Evolutionary conservation across 768 basidiomycete species (phyloP).

Genomic region (Leccinum rimulosum): DNA sequence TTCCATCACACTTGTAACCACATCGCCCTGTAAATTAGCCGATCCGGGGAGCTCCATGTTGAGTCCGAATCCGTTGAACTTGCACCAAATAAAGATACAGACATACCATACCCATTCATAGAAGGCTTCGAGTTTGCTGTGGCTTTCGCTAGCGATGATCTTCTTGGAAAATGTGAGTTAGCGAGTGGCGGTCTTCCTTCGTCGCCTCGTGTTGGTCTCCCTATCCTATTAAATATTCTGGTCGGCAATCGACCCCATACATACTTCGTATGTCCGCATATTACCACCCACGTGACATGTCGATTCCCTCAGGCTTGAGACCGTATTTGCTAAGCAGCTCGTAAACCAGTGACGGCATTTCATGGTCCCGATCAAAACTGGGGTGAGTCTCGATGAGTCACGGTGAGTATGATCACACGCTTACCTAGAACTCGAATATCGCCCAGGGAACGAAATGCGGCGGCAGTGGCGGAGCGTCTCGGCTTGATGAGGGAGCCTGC

Average conservation of each 20-base stretch:
- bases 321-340: neutral
- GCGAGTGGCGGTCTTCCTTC: slow-evolving; percentile 7
- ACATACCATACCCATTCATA: slow-evolving; percentile 9
- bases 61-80: neutral
- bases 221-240: slow-evolving; percentile 7
- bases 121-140: neutral
- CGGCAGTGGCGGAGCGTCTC: slow-evolving; percentile 13
- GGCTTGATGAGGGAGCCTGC: slow-evolving; percentile 22
- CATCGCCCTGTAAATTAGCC: slow-evolving; percentile 15
- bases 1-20: slow-evolving; percentile 7
- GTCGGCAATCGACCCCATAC: slow-evolving; percentile 15
- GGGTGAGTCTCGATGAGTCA: neutral
- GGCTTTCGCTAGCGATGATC: neutral
- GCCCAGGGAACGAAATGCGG: neutral
- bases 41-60: slow-evolving; percentile 18
- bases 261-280: neutral
- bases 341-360: slow-evolving; percentile 16
- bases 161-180: neutral
- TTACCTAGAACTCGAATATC: neutral
- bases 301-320: no score
- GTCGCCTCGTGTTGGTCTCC: slow-evolving; percentile 16
- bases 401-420: slow-evolving; percentile 5
- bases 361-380: slow-evolving; percentile 12
- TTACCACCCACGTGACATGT: neutral
- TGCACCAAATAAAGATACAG: neutral